These are phyloP conservation scores for Botrytis galanthina DNA, from an alignment of 2,329 filamentous ascomycete genomes.

Conservation along the genomic window DNA sequence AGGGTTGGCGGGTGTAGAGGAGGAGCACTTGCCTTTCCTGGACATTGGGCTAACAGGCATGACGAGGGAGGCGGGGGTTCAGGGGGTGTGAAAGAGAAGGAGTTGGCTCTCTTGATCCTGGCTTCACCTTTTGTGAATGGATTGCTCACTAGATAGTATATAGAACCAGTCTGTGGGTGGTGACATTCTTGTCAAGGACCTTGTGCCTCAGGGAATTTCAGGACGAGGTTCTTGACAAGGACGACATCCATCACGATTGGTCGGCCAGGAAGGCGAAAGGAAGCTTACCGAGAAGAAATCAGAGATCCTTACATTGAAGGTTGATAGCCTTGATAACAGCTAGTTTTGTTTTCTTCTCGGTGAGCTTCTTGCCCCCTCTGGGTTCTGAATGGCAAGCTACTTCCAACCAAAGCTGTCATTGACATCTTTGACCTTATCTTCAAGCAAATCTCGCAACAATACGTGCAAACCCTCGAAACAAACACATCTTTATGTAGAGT, in stretches of 20 bases:
- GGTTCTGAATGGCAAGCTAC: conserved; percentile 48
- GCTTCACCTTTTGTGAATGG: background rate
- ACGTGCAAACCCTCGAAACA: fast-evolving
- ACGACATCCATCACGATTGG: background rate
- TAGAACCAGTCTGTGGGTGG: no score
- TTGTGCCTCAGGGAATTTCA: no score
- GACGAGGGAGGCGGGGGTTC: background rate
- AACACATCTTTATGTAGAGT: background rate
- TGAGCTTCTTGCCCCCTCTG: conserved; percentile 41
- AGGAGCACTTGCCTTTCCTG: background rate
- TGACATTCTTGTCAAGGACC: no score
- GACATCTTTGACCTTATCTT: conserved; percentile 53
- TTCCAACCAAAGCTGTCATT: conserved; percentile 50
- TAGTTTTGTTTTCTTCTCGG: conserved; percentile 38
- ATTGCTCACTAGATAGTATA: no score
- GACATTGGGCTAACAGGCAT: background rate
- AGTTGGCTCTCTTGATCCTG: background rate
- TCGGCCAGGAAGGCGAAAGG: background rate
- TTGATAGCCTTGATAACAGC: background rate
- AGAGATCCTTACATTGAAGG: background rate
- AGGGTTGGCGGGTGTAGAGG: background rate
- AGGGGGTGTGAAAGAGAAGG: background rate
- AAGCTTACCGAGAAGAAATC: background rate
- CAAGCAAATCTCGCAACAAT: conserved; percentile 46
- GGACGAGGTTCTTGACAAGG: background rate